Conservation (phyloP, 139 green algal species). For the Ostreobium quekettii region DNA sequence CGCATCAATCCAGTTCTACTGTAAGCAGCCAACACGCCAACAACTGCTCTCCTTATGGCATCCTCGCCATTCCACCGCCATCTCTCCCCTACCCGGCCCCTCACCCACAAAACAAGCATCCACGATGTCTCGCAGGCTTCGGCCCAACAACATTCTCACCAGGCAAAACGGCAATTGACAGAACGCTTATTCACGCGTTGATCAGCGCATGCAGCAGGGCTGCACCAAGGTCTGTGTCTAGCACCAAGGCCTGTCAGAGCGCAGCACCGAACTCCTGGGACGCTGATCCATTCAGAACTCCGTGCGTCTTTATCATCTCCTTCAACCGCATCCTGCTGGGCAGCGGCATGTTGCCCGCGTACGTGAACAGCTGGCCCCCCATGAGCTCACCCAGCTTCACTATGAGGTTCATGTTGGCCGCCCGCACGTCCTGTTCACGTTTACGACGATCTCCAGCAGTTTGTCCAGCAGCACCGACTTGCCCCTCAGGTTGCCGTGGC, state of each 20-base stretch:
- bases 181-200: neutral
- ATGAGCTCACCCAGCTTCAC: neutral
- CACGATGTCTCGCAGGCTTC: no score
- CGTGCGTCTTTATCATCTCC: slow-evolving; percentile 4
- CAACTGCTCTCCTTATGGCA: no score
- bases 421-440: slow-evolving; percentile 6
- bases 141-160: neutral
- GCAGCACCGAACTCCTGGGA: neutral
- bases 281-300: neutral
- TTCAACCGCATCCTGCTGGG: slow-evolving; percentile 11
- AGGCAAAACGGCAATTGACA: neutral
- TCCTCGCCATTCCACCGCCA: no score
- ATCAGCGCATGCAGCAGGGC: neutral
- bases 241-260: neutral
- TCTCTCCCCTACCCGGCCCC: neutral
- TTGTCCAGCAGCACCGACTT: slow-evolving; percentile 43
- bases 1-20: neutral
- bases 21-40: neutral
- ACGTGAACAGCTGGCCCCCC: neutral
- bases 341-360: neutral
- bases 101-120: neutral
- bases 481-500: slow-evolving; percentile 29
- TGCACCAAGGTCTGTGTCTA: neutral
- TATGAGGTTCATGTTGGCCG: slow-evolving; percentile 7
- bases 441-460: slow-evolving; percentile 28